Evolutionary conservation across 495 filamentous ascomycete species (phyloP).

Genomic region (Hypoxylon trugodes): DNA sequence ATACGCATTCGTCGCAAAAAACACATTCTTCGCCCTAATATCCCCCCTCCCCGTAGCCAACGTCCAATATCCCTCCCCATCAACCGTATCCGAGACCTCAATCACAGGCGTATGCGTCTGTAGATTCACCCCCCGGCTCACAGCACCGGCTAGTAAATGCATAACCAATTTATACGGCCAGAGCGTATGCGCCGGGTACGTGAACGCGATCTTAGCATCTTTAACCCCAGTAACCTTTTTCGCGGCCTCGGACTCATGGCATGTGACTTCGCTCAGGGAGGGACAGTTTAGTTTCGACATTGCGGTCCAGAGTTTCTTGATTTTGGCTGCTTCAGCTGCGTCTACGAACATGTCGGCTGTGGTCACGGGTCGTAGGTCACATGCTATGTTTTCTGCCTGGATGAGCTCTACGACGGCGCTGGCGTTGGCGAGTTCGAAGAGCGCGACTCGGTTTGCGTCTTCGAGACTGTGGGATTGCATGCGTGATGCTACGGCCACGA

Average conservation of each 20-base stretch:
- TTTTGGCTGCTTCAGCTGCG: constrained; percentile 41
- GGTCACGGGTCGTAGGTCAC: constrained; percentile 51
- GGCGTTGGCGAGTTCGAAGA: constrained; percentile 59
- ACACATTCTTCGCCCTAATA: constrained; percentile 56
- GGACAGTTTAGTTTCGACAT: constrained; percentile 48
- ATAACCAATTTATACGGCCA: constrained; percentile 68
- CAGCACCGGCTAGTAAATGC: constrained; percentile 57
- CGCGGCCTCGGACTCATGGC: constrained; percentile 37
- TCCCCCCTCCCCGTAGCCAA: constrained; percentile 59
- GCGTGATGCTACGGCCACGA: constrained; percentile 54
- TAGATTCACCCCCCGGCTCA: constrained; percentile 44
- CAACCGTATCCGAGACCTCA: constrained; percentile 29
- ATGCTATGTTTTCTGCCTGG: constrained; percentile 52
- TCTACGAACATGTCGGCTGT: constrained; percentile 62
- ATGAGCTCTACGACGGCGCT: constrained; percentile 54
- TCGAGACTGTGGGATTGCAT: constrained; percentile 46
- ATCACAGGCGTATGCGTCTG: constrained; percentile 45
- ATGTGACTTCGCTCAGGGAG: constrained; percentile 45
- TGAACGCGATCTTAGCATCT: constrained; percentile 32
- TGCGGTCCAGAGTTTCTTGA: constrained; percentile 45
- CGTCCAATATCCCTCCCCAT: constrained; percentile 49
- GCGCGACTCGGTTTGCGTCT: constrained; percentile 56
- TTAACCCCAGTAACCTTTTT: constrained; percentile 25
- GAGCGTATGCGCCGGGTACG: constrained; percentile 47
- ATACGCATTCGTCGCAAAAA: constrained; percentile 73